phyloP scores from a whole-genome alignment of 2,329 filamentous ascomycete species.

The Trichoderma koningii region DNA sequence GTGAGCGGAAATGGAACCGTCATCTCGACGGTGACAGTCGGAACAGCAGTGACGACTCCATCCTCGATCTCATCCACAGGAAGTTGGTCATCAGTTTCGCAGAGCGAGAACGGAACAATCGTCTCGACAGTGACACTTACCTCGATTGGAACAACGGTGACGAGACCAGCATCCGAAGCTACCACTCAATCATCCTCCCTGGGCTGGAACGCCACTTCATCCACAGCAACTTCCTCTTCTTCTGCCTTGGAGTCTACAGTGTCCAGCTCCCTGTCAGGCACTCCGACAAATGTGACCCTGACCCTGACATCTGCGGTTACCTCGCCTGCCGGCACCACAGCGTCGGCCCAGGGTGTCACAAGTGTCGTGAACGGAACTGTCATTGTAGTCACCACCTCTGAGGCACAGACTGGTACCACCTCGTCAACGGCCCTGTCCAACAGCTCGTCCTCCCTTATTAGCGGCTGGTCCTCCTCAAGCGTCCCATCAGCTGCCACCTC shows the following conservation, averaged over 20 bases:
- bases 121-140: neutral
- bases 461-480: slow-evolving; percentile 2
- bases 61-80: neutral
- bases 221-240: neutral
- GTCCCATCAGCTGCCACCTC: slow-evolving; percentile 12
- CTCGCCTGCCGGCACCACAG: neutral
- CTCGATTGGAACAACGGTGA: slow-evolving; percentile 6
- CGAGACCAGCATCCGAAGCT: neutral
- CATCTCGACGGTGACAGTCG: no score
- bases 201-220: neutral
- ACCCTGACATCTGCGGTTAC: slow-evolving; percentile 18
- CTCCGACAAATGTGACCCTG: neutral
- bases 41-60: neutral
- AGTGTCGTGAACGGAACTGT: slow-evolving; percentile 23
- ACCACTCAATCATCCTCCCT: neutral
- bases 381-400: slow-evolving; percentile 11
- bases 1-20: slow-evolving; percentile 3
- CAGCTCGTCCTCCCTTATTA: slow-evolving; percentile 10
- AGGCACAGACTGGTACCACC: neutral
- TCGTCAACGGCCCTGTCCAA: slow-evolving; percentile 1
- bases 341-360: slow-evolving; percentile 8
- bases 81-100: neutral
- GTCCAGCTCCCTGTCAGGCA: neutral
- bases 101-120: neutral
- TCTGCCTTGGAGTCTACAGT: neutral